phyloP scores from a whole-genome alignment of 176 grass and related monocot genomes.

The Aegilops sharonensis region DNA sequence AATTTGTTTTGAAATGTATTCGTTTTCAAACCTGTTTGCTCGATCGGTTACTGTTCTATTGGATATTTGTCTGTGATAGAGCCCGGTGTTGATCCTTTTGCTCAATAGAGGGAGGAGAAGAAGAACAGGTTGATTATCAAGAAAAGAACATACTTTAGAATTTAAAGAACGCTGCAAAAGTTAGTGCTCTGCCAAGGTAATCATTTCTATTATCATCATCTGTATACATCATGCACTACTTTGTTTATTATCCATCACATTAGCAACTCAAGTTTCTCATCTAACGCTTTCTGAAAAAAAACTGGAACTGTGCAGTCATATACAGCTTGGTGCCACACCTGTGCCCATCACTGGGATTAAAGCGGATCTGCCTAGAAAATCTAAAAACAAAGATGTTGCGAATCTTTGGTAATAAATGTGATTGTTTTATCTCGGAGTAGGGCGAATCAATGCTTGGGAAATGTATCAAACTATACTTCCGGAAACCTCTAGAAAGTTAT shows the following conservation, averaged over 20 bases:
- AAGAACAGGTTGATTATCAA: conserved; percentile 73
- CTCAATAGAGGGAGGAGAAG: conserved; percentile 72
- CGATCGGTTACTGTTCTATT: neutral
- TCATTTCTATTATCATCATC: neutral
- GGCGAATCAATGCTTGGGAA: neutral
- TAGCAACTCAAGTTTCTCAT: neutral
- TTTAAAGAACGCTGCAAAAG: conserved; percentile 57
- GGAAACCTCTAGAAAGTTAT: neutral
- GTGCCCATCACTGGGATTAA: conserved; percentile 77
- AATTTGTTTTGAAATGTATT: neutral
- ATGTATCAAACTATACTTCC: neutral
- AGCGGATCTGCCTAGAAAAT: conserved; percentile 62
- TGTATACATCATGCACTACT: neutral
- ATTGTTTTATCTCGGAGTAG: neutral
- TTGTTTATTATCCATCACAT: neutral
- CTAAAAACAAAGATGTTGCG: conserved; percentile 72
- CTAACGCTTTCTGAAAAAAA: neutral
- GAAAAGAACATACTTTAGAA: conserved; percentile 86
- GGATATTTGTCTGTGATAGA: neutral
- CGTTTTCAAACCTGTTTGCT: neutral
- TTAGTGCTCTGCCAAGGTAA: conserved; percentile 77
- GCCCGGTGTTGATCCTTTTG: conserved; percentile 80
- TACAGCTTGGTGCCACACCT: conserved; percentile 75
- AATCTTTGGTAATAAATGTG: conserved; percentile 21
- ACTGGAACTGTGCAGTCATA: conserved; percentile 49